These are phyloP conservation scores for Fusarium foetens DNA, from an alignment of 2,329 filamentous ascomycete genomes.

Conservation along the genomic window DNA sequence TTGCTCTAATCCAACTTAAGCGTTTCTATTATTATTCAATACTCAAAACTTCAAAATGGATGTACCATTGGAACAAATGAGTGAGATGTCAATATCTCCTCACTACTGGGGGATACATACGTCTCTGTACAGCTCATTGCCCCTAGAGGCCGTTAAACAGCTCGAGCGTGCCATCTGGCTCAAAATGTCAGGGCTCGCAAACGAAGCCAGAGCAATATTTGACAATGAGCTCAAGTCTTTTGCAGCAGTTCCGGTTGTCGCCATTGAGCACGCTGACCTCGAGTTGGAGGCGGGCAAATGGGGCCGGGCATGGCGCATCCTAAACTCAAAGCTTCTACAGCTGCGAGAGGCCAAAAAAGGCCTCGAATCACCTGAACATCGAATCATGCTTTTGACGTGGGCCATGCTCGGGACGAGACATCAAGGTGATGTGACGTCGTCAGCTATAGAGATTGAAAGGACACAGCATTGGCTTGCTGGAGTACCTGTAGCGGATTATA, in stretches of 20 bases:
- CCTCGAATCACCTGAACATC: neutral
- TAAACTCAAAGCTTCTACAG: neutral
- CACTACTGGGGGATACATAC: neutral
- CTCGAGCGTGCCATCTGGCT: neutral
- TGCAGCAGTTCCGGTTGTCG: neutral
- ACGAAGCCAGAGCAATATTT: neutral
- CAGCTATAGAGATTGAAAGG: neutral
- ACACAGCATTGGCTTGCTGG: neutral
- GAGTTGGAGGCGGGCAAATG: neutral
- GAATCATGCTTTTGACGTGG: neutral
- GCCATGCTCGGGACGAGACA: neutral
- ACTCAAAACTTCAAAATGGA: neutral
- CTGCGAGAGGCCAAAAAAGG: neutral
- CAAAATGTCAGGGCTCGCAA: neutral
- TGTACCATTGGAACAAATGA: neutral
- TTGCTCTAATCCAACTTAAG: neutral
- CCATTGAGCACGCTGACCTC: neutral
- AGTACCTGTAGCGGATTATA: neutral
- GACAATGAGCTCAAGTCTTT: neutral
- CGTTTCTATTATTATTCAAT: no score
- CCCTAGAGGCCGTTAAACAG: neutral
- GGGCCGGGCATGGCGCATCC: neutral
- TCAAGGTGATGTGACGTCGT: neutral
- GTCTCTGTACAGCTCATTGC: neutral
- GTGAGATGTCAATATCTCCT: neutral